phyloP scores from a whole-genome alignment of 257 asterid species.

The Solanum tarapatanum region DNA sequence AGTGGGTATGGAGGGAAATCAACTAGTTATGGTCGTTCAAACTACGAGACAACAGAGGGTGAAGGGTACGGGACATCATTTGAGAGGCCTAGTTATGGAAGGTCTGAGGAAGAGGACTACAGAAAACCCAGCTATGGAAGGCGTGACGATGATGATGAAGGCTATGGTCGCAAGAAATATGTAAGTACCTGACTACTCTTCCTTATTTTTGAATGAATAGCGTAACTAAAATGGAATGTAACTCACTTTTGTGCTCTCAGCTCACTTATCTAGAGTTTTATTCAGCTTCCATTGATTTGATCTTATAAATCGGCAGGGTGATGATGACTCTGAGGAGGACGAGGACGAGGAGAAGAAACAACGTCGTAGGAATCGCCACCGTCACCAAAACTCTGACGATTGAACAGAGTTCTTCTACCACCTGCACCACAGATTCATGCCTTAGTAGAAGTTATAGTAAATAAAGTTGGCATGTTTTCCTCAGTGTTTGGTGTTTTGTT shows the following conservation, averaged over 20 bases:
- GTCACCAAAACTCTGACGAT: conserved; percentile 32
- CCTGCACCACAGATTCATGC: neutral
- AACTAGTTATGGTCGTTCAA: conserved; percentile 2
- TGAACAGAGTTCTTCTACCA: neutral
- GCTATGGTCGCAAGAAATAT: conserved; percentile 68
- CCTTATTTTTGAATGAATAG: neutral
- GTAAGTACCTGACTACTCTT: conserved; percentile 22
- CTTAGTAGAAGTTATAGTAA: neutral
- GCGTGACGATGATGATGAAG: conserved; percentile 23
- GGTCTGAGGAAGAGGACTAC: conserved; percentile 39
- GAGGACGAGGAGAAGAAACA: conserved; percentile 21
- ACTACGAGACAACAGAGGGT: neutral
- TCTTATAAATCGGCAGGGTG: conserved; percentile 19
- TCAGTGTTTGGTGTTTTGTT: neutral
- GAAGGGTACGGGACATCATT: neutral
- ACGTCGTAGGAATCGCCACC: conserved; percentile 8
- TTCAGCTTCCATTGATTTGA: neutral
- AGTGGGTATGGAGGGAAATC: neutral
- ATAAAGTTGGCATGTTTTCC: neutral
- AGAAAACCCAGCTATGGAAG: conserved; percentile 42
- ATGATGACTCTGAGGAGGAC: conserved; percentile 12
- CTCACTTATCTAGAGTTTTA: neutral
- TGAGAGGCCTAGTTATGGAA: conserved; percentile 10
- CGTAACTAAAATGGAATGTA: neutral
- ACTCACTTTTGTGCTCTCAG: neutral